Evolutionary conservation across 495 filamentous ascomycete species (phyloP), one percentile per base, ranked within the genome.

Genomic region (Thermochaetoides thermophila): DNA sequence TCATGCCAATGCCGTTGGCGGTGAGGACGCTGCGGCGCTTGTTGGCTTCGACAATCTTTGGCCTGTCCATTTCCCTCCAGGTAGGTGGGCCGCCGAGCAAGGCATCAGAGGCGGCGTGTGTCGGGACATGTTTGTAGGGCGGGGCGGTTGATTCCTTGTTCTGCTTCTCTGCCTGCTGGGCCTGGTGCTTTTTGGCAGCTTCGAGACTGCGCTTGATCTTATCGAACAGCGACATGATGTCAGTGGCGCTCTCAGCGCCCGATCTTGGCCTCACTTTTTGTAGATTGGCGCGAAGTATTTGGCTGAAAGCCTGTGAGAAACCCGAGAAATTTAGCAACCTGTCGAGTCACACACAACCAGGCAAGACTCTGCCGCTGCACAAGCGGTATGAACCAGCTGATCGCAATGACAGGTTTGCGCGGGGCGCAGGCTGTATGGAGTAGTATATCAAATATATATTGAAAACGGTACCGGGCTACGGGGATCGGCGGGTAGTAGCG

Each of bases 81-180:
- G 47, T 57, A 0, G 60, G 50, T 5, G 71, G 73, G 2, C 64
- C 62, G 12, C 61, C 57, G n/a, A 61, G 55, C 25, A 73, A 34
- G 30, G 73, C 65, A 43, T 78, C 70, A 24, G 55, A 44, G 31
- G 65, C 66, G 25, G 70, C 70, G 50, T 74, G 70, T 19, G 55
- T 69, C 15, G 67, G 65, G n/a, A 71, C 44, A 39, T 74, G 70
- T 37, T 50, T 59, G 44, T 74, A 74, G 12, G 61, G 60, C 17
- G 50, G 14, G 42, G 64, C 64, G 24, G 38, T 35, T 10, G 46
- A 20, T 43, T 60, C 53, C 15, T 54, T 39, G 43, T 61, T 60
- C 11, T 49, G 46, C 49, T 52, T 57, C 44, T 59, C 53, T 32
- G 42, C 60, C 31, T 52, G 47, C 48, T 69, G 60, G 5, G 57